A percentile compares a stretch with the other conserved stretches of the same genome.
phyloP scores from a whole-genome alignment of 768 basidiomycete species.

The Phylloporus sp. region DNA sequence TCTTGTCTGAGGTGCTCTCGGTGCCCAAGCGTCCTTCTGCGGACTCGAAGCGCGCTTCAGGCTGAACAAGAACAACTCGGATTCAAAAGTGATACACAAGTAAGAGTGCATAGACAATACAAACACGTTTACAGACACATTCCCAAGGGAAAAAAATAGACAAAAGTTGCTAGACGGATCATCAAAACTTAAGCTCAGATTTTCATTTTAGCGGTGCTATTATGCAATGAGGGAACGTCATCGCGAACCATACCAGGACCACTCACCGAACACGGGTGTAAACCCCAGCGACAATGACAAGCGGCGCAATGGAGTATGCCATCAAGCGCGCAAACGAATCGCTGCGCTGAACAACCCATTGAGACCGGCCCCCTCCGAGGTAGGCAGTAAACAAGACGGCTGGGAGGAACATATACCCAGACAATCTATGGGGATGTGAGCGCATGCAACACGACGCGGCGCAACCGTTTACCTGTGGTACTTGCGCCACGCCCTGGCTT shows the following conservation, averaged over 20 bases:
- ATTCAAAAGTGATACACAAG: conserved; percentile 2
- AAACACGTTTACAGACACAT: not conserved
- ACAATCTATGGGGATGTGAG: conserved; percentile 41
- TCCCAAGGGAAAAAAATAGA: too few relatives aligned
- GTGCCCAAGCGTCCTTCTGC: conserved; percentile 21
- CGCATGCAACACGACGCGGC: not conserved
- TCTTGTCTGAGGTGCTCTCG: conserved; percentile 69
- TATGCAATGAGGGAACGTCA: not conserved
- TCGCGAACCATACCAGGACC: too few relatives aligned
- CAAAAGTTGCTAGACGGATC: too few relatives aligned
- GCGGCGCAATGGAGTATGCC: conserved; percentile 54
- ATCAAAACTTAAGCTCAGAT: conserved; percentile 37
- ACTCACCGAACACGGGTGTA: conserved; percentile 50
- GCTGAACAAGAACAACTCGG: conserved; percentile 8
- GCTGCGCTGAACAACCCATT: conserved; percentile 47
- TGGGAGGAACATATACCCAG: conserved; percentile 69
- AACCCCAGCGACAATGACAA: conserved; percentile 40
- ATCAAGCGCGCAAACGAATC: conserved; percentile 40
- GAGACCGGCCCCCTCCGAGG: conserved; percentile 69
- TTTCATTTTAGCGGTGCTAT: conserved; percentile 64
- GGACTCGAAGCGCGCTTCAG: conserved; percentile 12
- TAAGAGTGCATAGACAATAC: conserved; percentile 2
- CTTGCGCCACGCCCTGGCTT: conserved; percentile 77
- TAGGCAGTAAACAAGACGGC: conserved; percentile 58
- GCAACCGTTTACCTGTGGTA: conserved; percentile 65